phyloP scores from a whole-genome alignment of 768 basidiomycete species.

The Mycena galopus region DNA sequence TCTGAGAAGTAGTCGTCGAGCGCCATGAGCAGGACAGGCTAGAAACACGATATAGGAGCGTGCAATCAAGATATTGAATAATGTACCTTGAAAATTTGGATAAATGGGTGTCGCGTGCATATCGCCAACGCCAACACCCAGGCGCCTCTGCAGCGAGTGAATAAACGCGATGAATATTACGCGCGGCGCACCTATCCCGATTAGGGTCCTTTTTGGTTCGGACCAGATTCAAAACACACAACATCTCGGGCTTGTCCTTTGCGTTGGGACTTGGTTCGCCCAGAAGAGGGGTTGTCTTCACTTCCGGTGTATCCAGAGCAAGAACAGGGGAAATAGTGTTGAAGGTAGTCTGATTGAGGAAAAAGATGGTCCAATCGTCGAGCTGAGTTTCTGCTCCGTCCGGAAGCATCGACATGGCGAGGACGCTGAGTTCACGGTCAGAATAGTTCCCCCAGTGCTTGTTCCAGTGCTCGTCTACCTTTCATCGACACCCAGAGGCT shows the following conservation, averaged over 20 bases:
- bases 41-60: conserved; percentile 14
- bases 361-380: conserved; percentile 99
- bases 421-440: conserved; percentile 64
- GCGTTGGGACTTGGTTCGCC: conserved; percentile 44
- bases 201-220: conserved; percentile 83
- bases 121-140: conserved; percentile 87
- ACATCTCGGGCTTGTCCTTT: conserved; percentile 56
- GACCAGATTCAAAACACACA: conserved; percentile 85
- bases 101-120: conserved; percentile 82
- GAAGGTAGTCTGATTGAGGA: conserved; percentile 93
- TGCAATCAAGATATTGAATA: conserved; percentile 20
- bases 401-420: conserved; percentile 98
- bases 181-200: conserved; percentile 65
- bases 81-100: conserved; percentile 80
- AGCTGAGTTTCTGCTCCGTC: conserved; percentile 96
- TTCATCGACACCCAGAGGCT: conserved; percentile 94
- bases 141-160: conserved; percentile 67
- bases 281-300: conserved; percentile 33
- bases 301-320: conserved; percentile 69
- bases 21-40: conserved; percentile 95
- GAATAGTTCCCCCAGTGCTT: conserved; percentile 13
- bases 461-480: conserved; percentile 68
- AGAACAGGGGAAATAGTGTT: conserved; percentile 89
- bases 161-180: neutral
- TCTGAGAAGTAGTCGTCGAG: conserved; percentile 94